Conservation (phyloP, 805 yeast species). For the Starmerella roubikii region DNA sequence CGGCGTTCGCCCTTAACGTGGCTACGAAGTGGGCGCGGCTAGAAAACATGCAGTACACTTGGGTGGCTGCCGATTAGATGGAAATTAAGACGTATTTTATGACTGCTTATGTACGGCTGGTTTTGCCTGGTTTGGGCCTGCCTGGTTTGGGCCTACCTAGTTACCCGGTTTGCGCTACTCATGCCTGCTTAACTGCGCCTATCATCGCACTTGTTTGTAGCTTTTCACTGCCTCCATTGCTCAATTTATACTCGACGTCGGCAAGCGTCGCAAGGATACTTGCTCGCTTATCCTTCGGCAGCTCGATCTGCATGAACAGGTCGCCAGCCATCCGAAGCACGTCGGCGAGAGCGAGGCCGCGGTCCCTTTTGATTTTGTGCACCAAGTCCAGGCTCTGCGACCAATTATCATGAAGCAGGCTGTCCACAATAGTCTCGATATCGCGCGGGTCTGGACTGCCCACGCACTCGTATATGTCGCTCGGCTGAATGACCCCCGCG, state of each 20-base stretch:
- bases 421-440: constrained; percentile 56
- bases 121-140: no score
- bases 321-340: constrained; percentile 63
- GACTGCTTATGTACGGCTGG: no score
- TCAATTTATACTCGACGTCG: constrained; percentile 81
- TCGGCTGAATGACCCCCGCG: constrained; percentile 46
- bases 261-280: constrained; percentile 56
- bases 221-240: constrained; percentile 85
- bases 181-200: constrained; percentile 42
- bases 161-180: no score
- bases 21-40: constrained; percentile 28
- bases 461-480: constrained; percentile 80
- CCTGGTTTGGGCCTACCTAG: no score
- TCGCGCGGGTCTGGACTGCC: constrained; percentile 93
- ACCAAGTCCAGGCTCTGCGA: constrained; percentile 57
- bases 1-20: constrained; percentile 29
- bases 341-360: constrained; percentile 86
- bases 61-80: constrained; percentile 16
- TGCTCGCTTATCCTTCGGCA: constrained; percentile 49
- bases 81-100: neutral
- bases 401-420: constrained; percentile 82
- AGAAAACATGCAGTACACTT: constrained; percentile 22
- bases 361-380: constrained; percentile 46
- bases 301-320: constrained; percentile 52
- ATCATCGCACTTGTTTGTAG: constrained; percentile 82